These are phyloP conservation scores for Schizochytrium sp. DNA, from an alignment of 108 stramenopile genomes.

Conservation along the genomic window DNA sequence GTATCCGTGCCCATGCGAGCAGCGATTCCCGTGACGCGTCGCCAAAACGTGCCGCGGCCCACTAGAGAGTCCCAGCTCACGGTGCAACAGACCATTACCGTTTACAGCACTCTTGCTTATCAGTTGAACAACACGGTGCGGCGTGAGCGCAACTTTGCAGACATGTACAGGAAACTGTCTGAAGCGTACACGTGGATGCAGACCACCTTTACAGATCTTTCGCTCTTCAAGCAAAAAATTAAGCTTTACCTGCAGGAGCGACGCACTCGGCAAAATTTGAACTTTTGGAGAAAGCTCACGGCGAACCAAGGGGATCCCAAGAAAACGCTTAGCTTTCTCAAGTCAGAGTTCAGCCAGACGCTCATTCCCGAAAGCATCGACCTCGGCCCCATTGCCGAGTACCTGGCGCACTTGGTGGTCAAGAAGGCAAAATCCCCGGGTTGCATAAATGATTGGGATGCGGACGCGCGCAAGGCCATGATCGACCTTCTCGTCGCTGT, in stretches of 20 bases:
- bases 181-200: not conserved
- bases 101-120: not conserved
- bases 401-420: not conserved
- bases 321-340: not conserved
- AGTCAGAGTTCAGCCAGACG: not conserved
- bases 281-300: not conserved
- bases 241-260: not conserved
- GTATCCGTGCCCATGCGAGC: too few species aligned
- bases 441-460: not conserved
- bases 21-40: too few species aligned
- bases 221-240: not conserved
- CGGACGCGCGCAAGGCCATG: not conserved
- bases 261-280: not conserved
- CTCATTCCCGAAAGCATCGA: not conserved
- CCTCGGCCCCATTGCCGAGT: not conserved
- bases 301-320: not conserved
- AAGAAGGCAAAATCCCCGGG: not conserved
- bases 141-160: not conserved
- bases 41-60: not conserved
- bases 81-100: not conserved
- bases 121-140: not conserved
- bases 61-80: not conserved
- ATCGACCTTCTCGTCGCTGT: not conserved
- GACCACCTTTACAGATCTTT: not conserved
- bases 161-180: not conserved